Conservation (phyloP, 139 green algal species). For the Tetraselmis striata region DNA sequence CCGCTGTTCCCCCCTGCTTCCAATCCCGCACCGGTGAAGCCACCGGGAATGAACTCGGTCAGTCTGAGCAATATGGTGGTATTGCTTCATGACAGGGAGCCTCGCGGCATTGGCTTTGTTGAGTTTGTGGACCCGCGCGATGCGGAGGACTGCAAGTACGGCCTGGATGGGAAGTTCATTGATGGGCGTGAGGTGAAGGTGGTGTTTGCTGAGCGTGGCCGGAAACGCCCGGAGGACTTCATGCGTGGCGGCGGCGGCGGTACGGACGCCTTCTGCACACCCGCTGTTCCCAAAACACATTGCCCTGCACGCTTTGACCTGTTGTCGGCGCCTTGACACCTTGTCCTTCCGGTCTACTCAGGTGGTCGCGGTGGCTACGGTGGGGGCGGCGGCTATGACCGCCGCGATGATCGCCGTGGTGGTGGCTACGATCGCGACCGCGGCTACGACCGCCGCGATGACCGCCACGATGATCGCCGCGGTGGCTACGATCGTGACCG, state of each 20-base stretch:
- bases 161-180: conserved; percentile 25
- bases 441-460: background rate
- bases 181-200: conserved; percentile 39
- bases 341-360: background rate
- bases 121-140: conserved; percentile 45
- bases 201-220: conserved; percentile 36
- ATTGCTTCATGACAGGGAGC: conserved; percentile 9
- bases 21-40: too few species aligned
- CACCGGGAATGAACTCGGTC: too few species aligned
- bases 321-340: background rate
- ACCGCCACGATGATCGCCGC: background rate
- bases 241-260: conserved; percentile 1
- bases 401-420: background rate
- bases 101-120: conserved; percentile 49
- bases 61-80: too few species aligned
- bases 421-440: background rate
- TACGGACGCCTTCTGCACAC: background rate
- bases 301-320: too few species aligned
- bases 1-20: background rate
- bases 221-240: conserved; percentile 48
- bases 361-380: too few species aligned
- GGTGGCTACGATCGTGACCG: background rate
- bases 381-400: background rate
- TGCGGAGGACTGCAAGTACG: conserved; percentile 42
- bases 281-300: too few species aligned